These are phyloP conservation scores for Hibiscus tridactylites DNA, from an alignment of 345 rosid genomes.

Conservation along the genomic window DNA sequence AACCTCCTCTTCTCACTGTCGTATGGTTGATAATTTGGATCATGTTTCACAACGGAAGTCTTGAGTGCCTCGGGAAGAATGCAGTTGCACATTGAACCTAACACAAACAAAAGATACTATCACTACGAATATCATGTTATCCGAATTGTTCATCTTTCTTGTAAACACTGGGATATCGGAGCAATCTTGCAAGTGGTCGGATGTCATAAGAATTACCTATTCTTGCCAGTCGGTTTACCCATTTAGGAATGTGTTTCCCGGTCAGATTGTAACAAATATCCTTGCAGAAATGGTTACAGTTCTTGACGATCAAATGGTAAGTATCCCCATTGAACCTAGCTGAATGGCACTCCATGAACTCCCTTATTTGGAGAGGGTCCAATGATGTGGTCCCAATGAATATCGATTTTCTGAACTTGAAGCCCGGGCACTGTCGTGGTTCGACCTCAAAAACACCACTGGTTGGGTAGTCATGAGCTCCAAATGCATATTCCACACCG, in stretches of 20 bases:
- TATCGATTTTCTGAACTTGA: slow-evolving; percentile 83
- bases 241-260: slow-evolving; percentile 69
- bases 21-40: slow-evolving; percentile 42
- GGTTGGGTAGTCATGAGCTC: slow-evolving; percentile 85
- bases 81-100: slow-evolving; percentile 91
- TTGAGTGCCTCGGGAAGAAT: slow-evolving; percentile 78
- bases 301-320: slow-evolving; percentile 84
- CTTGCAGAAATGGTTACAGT: slow-evolving; percentile 93
- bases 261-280: slow-evolving; percentile 74
- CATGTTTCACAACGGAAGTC: slow-evolving; percentile 49
- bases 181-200: background rate
- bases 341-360: slow-evolving; percentile 74
- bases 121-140: background rate
- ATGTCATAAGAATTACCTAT: slow-evolving; percentile 43
- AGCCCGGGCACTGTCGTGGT: slow-evolving; percentile 90
- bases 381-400: slow-evolving; percentile 80
- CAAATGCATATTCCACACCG: slow-evolving; percentile 94
- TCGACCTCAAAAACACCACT: slow-evolving; percentile 96
- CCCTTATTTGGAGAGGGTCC: slow-evolving; percentile 71
- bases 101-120: background rate
- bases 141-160: background rate
- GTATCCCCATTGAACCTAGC: slow-evolving; percentile 79
- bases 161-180: background rate
- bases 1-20: slow-evolving; percentile 72
- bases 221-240: slow-evolving; percentile 90